Evolutionary conservation across 768 basidiomycete genomes (phyloP), one percentile per base, ranked within the genome.

Genomic region (Glaciozyma antarctica): DNA sequence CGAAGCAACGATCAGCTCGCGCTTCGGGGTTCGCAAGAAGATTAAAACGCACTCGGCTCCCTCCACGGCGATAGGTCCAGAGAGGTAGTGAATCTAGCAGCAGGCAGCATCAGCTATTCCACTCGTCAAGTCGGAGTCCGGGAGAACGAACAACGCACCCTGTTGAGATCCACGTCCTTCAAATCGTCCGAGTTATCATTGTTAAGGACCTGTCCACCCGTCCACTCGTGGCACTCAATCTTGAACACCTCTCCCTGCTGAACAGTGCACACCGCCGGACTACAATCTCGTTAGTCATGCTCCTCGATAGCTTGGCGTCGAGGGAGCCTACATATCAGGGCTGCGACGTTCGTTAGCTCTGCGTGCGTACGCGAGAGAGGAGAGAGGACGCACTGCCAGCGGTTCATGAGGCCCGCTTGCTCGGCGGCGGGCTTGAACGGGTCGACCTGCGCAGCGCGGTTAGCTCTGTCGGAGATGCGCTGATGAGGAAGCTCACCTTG

Each of bases 61-160:
- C 69, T 88, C 85, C 17, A 89, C 82, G 0, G 82, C 84, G 58
- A 89, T 80, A 0, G 87, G 87, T 0, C 88, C 88, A 8, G 85
- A 84, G n/a, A 89, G 80, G 71, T 88, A 85, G 73, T 88, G 88
- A 48, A 86, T 77, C 72, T 82, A 32, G 38, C 38, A 41, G 8
- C 38, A 41, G 32, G 32, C 32, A 32, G 9, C 32, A 9, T 32
- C 32, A 32, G 32, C 32, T 32, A 32, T 9, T 32, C 4, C 32
- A 9, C 32, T 32, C 38, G 38, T 41, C 10, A 2, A 12, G 13
- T 2, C 38, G 38, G 7, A 41, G 34, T 5, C 34, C 5, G 34
- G 34, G 34, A 34, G 34, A n/a, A n/a, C n/a, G 12, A 41, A 41
- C 7, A 41, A 41, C 38, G 38, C 38, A 41, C 38, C 38, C 38